Conservation (phyloP, 805 yeast species). For the Candida railenensis region DNA sequence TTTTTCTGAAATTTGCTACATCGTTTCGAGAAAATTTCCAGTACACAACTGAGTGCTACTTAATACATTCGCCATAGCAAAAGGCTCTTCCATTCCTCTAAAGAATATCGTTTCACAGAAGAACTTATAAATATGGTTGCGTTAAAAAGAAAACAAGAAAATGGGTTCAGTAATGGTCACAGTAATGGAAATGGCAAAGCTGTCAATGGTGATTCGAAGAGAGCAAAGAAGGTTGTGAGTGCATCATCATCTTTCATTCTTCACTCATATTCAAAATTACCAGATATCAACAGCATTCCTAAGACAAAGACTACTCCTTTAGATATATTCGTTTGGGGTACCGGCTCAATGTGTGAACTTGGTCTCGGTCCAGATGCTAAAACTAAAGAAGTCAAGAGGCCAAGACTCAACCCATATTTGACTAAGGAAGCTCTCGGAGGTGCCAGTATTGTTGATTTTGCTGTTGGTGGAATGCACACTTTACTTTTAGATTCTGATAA, state of each 20-base stretch:
- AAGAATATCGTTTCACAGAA: no score
- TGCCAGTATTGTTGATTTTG: slow-evolving; percentile 76
- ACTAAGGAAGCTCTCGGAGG: slow-evolving; percentile 46
- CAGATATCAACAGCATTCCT: slow-evolving; percentile 44
- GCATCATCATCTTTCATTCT: slow-evolving; percentile 43
- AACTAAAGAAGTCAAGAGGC: slow-evolving; percentile 93
- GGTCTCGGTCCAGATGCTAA: slow-evolving; percentile 96
- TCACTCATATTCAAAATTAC: slow-evolving; percentile 48
- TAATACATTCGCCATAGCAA: no score
- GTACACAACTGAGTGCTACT: not conserved
- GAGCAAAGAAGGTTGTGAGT: slow-evolving; percentile 18
- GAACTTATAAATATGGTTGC: no score
- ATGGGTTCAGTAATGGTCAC: not conserved
- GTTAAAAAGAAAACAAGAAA: slow-evolving; percentile 33
- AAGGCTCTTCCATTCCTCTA: no score
- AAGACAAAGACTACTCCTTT: slow-evolving; percentile 45
- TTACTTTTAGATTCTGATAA: slow-evolving; percentile 77
- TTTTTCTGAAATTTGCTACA: not conserved
- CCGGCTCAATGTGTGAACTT: slow-evolving; percentile 95
- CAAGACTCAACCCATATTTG: slow-evolving; percentile 82
- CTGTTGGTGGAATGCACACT: slow-evolving; percentile 96
- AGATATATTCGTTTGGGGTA: slow-evolving; percentile 91
- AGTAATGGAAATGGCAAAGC: slow-evolving; percentile 8
- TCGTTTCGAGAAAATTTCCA: not conserved
- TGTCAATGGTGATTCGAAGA: slow-evolving; percentile 22